phyloP scores from a whole-genome alignment of 768 basidiomycete species.

The Kwoniella sp. region DNA sequence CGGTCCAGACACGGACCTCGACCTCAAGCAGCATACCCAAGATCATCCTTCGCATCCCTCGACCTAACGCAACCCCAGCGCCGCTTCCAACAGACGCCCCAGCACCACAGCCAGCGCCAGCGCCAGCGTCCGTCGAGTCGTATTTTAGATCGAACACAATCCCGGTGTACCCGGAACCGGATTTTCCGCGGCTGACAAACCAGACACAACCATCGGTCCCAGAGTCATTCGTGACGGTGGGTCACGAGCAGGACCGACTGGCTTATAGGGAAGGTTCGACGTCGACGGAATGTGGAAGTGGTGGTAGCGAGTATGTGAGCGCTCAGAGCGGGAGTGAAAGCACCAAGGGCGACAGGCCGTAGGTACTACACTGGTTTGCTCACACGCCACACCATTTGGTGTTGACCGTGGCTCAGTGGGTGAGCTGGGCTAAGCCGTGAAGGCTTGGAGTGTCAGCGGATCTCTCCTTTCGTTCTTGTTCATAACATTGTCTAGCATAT shows the following conservation, averaged over 20 bases:
- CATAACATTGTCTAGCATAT: too few species aligned
- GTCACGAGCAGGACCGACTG: neutral
- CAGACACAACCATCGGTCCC: neutral
- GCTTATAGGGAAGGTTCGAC: constrained; percentile 32
- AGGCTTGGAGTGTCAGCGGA: too few species aligned
- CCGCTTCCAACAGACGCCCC: neutral
- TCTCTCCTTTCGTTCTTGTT: too few species aligned
- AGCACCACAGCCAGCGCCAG: neutral
- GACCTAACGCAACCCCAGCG: constrained; percentile 2
- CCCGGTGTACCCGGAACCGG: neutral
- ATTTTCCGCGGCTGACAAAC: neutral
- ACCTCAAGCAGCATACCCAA: constrained; percentile 10
- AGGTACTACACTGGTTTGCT: too few species aligned
- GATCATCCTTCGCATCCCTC: constrained; percentile 30
- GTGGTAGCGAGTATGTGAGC: constrained; percentile 29
- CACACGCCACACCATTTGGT: too few species aligned
- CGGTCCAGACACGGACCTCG: neutral
- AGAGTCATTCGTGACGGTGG: too few species aligned
- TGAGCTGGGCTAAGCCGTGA: too few species aligned
- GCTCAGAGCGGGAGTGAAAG: constrained; percentile 30
- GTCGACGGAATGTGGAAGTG: constrained; percentile 23
- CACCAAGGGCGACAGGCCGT: neutral
- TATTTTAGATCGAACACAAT: neutral
- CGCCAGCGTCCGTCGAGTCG: neutral
- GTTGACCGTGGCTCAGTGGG: too few species aligned